A percentile compares a stretch with the other conserved stretches of the same genome.
Evolutionary conservation across 306 rosid species (phyloP).

Genomic region (Quercus robur): DNA sequence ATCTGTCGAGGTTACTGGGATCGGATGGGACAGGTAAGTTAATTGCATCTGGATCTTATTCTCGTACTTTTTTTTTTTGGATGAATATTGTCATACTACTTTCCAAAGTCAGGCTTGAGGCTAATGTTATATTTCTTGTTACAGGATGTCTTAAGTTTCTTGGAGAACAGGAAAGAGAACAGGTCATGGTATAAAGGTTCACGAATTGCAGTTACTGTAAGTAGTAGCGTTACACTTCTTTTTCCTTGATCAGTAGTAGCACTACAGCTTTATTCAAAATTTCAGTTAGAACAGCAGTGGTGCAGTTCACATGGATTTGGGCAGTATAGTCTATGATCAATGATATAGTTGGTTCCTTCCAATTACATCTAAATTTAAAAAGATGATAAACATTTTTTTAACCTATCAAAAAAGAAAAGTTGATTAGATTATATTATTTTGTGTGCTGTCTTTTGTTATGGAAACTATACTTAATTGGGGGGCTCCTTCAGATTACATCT

Average conservation of each 20-base stretch:
- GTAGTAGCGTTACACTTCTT: conserved; percentile 22
- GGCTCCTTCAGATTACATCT: too few relatives aligned
- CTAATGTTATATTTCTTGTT: conserved; percentile 12
- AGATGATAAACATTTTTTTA: too few relatives aligned
- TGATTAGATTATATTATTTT: neutral
- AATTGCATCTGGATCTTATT: conserved; percentile 3
- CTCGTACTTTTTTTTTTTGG: too few relatives aligned
- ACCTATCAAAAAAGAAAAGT: neutral
- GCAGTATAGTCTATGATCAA: neutral
- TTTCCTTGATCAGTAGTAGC: conserved; percentile 10
- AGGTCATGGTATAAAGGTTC: conserved; percentile 95
- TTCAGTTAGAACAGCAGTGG: neutral
- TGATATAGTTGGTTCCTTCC: neutral
- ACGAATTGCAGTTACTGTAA: conserved; percentile 76
- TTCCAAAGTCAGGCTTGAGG: neutral
- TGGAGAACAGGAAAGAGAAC: conserved; percentile 93
- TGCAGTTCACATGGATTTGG: neutral
- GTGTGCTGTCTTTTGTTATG: too few relatives aligned
- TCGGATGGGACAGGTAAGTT: conserved; percentile 84
- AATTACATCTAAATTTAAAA: too few relatives aligned
- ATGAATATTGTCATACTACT: neutral
- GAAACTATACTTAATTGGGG: too few relatives aligned
- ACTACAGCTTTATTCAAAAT: neutral
- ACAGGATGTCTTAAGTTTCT: conserved; percentile 90
- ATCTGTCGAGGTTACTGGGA: conserved; percentile 94